A percentile compares a stretch with the other conserved stretches of the same genome.
These are phyloP conservation scores for Quaeritorhiza haematococci DNA, from an alignment of 371 early-diverging fungal species.

Conservation along the genomic window DNA sequence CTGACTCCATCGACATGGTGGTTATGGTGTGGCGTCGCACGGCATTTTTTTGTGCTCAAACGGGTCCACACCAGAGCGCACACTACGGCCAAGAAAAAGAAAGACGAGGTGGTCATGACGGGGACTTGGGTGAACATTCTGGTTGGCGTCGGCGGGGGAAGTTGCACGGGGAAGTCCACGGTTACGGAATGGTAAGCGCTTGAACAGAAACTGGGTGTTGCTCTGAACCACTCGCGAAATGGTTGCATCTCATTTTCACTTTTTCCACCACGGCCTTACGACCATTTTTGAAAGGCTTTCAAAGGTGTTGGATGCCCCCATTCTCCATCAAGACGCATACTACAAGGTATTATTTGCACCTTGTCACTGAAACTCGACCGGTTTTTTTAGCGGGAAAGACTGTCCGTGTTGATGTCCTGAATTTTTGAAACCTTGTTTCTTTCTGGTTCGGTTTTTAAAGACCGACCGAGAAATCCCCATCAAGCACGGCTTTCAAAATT, in stretches of 20 bases:
- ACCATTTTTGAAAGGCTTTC: too few species aligned
- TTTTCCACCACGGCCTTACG: too few species aligned
- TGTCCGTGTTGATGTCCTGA: too few species aligned
- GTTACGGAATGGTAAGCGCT: conserved; percentile 35
- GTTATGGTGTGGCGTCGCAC: not conserved
- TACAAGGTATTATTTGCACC: conserved; percentile 39
- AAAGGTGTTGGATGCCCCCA: conserved; percentile 47
- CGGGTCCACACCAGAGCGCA: too few species aligned
- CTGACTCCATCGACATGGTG: conserved; percentile 47
- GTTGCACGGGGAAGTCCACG: conserved; percentile 34
- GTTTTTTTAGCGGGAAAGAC: not conserved
- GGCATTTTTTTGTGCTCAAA: too few species aligned
- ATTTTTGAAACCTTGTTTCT: not conserved
- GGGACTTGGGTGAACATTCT: too few species aligned
- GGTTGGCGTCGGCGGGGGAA: too few species aligned
- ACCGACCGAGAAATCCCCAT: conserved; percentile 63
- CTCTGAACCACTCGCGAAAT: too few species aligned
- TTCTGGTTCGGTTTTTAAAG: conserved; percentile 20
- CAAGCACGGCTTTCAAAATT: conserved; percentile 61
- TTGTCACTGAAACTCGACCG: not conserved
- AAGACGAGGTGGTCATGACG: too few species aligned
- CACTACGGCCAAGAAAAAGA: too few species aligned
- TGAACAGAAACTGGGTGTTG: too few species aligned
- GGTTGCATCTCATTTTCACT: too few species aligned
- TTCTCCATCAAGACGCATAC: conserved; percentile 82